Base-by-base conservation (phyloP, 768 basidiomycete species). In the Rhodosporidiobolus sp. region DNA sequence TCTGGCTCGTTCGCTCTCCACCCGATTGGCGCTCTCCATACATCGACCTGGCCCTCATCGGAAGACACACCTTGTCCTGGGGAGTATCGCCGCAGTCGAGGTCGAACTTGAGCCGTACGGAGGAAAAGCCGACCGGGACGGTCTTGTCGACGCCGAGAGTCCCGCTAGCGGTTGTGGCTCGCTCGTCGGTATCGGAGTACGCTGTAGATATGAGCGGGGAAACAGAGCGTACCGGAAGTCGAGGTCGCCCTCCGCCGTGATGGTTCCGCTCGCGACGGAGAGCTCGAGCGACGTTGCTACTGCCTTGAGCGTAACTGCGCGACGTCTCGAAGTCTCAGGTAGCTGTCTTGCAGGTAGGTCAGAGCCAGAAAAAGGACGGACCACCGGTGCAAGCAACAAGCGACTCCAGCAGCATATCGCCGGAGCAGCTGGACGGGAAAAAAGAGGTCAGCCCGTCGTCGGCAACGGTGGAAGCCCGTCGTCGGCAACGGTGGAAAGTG, bases 11-110 rank as follows among this genome's bases (percentile, higher is more conserved):
- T n/a, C n/a, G n/a, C n/a, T n/a, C n/a, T n/a, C n/a, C n/a, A n/a
- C n/a, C n/a, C n/a, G n/a, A n/a, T n/a, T n/a, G n/a, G n/a, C n/a
- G n/a, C n/a, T n/a, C n/a, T n/a, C n/a, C n/a, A n/a, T n/a, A n/a
- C n/a, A n/a, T n/a, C n/a, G n/a, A n/a, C n/a, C n/a, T n/a, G n/a
- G n/a, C n/a, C n/a, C n/a, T n/a, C n/a, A n/a, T n/a, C n/a, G n/a
- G n/a, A n/a, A n/a, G n/a, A 32, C 54, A 4, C 50, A 61, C 66
- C 59, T 67, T 67, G 3, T 67, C 66, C 4, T n/a, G 20, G 14
- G 66, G 66, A 50, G 66, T 59, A 17, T 61, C 66, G 5, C 59
- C 59, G 50, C 58, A 60, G 43, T 67, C 66, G 24, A 67, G 66
- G 59, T 67, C 66, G 30, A 67, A 67, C 32, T 53, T 67, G 24